phyloP scores from a whole-genome alignment of 371 early-diverging fungal genomes.

The Mortierella sp. region DNA sequence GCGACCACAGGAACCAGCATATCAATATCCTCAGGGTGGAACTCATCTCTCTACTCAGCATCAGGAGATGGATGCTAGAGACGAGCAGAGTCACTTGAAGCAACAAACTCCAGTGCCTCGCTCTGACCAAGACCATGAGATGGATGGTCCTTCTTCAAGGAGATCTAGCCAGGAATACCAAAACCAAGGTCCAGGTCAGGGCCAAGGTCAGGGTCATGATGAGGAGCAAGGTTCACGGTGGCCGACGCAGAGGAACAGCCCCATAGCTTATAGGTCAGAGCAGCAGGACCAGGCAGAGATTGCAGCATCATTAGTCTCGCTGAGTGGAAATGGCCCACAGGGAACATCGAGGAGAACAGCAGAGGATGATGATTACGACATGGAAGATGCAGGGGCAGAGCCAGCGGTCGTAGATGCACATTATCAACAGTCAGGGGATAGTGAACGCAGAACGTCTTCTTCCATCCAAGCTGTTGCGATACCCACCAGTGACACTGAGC shows the following conservation, averaged over 20 bases:
- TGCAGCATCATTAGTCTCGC: constrained; percentile 50
- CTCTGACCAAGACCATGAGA: constrained; percentile 8
- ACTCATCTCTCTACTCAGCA: constrained; percentile 1
- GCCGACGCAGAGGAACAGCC: constrained; percentile 12
- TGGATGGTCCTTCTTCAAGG: constrained; percentile 11
- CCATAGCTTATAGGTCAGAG: constrained; percentile 15
- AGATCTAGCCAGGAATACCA: constrained; percentile 6
- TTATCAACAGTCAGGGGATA: background rate
- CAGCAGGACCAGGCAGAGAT: constrained; percentile 52
- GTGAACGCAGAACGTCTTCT: background rate
- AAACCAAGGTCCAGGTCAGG: background rate
- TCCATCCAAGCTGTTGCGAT: no score
- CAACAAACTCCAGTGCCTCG: constrained; percentile 15
- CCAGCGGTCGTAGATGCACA: background rate
- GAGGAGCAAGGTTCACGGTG: constrained; percentile 8
- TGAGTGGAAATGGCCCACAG: constrained; percentile 34
- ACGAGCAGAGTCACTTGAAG: constrained; percentile 12
- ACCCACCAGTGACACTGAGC: no score
- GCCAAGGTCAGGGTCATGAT: background rate
- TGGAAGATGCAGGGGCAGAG: constrained; percentile 30
- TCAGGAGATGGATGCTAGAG: constrained; percentile 6
- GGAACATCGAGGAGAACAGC: background rate
- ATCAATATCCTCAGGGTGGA: constrained; percentile 8
- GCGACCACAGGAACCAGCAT: constrained; percentile 7
- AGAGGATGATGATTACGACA: constrained; percentile 46